Conservation (phyloP, 306 rosid species). For the Rubus idaeus region DNA sequence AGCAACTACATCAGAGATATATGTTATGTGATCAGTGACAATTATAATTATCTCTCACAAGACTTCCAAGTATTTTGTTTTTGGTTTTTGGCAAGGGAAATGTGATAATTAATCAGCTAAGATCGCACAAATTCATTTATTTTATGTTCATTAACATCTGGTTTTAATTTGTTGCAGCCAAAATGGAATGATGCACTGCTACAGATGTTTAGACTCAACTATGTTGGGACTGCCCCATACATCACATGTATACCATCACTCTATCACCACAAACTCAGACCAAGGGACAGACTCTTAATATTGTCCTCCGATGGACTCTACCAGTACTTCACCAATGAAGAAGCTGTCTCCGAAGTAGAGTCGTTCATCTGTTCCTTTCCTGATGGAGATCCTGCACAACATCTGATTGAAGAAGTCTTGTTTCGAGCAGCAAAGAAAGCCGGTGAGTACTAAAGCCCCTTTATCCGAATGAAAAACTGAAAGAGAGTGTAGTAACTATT, state of each 20-base stretch:
- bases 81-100: too few relatives aligned
- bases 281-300: constrained; percentile 64
- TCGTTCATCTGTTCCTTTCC: constrained; percentile 68
- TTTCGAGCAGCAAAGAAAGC: constrained; percentile 69
- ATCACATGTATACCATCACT: constrained; percentile 67
- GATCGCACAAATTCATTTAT: too few relatives aligned
- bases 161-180: constrained; percentile 63
- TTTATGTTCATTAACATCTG: neutral
- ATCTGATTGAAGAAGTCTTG: constrained; percentile 67
- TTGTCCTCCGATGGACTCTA: constrained; percentile 88
- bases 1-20: too few relatives aligned
- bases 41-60: too few relatives aligned
- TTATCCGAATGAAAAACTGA: neutral
- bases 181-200: constrained; percentile 72
- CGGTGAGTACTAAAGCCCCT: constrained; percentile 34
- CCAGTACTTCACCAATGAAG: constrained; percentile 81
- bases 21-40: too few relatives aligned
- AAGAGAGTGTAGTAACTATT: neutral
- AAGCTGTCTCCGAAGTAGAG: constrained; percentile 66
- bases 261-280: constrained; percentile 54
- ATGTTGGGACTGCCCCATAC: constrained; percentile 70
- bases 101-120: too few relatives aligned
- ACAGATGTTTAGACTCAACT: constrained; percentile 69
- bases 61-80: too few relatives aligned
- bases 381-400: constrained; percentile 82